Percentiles rank a stretch among this genome's conserved stretches.
phyloP scores from a whole-genome alignment of 1,284 basidiomycete genomes.

The Polyporus tsugae region DNA sequence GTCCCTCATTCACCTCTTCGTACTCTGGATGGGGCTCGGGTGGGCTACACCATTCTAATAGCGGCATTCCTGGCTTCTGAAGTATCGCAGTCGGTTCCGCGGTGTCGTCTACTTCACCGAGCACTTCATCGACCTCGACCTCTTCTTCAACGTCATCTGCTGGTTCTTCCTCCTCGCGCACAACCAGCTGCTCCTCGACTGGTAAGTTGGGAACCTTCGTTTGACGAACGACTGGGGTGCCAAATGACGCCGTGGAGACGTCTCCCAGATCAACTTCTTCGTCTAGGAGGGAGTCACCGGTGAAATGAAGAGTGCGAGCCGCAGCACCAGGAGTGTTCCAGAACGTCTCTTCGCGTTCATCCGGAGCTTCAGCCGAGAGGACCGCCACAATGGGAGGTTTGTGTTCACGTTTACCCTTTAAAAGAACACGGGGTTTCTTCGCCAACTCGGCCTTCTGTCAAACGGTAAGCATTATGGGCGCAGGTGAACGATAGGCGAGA shows the following conservation, averaged over 20 bases:
- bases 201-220: not conserved
- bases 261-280: conserved; percentile 68
- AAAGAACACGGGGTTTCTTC: conserved; percentile 32
- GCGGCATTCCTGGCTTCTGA: conserved; percentile 5
- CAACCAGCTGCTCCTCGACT: not conserved
- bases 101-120: conserved; percentile 21
- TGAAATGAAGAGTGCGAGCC: conserved; percentile 65
- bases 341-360: conserved; percentile 59
- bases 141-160: conserved; percentile 29
- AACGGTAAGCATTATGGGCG: not conserved
- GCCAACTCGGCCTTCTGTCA: conserved; percentile 54
- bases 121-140: conserved; percentile 27
- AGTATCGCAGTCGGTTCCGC: conserved; percentile 29
- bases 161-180: conserved; percentile 5
- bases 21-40: conserved; percentile 15
- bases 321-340: conserved; percentile 67
- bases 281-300: conserved; percentile 65
- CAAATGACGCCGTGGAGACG: conserved; percentile 49
- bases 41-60: conserved; percentile 12
- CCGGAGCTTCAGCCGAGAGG: conserved; percentile 33
- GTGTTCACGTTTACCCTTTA: conserved; percentile 28
- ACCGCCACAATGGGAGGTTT: conserved; percentile 32
- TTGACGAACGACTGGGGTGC: conserved; percentile 48
- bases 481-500: not conserved
- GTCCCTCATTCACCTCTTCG: conserved; percentile 21